Conservation (phyloP, 495 filamentous ascomycete genomes). For the Immersiella caudata region DNA sequence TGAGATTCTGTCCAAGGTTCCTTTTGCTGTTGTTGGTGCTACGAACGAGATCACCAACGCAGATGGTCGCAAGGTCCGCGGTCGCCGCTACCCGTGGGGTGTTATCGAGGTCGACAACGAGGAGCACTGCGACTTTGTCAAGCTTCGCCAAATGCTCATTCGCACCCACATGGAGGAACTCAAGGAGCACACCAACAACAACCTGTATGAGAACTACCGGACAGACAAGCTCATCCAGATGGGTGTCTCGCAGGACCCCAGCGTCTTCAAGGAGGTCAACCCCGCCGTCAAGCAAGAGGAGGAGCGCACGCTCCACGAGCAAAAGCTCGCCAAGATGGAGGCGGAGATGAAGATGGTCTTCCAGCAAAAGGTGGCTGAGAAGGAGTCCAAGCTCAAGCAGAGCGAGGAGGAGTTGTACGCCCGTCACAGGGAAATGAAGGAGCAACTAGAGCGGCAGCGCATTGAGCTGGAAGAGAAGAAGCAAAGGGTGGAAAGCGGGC, state of each 20-base stretch:
- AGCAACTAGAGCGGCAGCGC: slow-evolving; percentile 93
- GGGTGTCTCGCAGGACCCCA: slow-evolving; percentile 97
- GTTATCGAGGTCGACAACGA: slow-evolving; percentile 99
- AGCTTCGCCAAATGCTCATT: slow-evolving; percentile 99
- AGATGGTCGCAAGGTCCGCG: slow-evolving; percentile 94
- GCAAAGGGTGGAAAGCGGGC: slow-evolving; percentile 83
- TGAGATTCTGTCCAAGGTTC: slow-evolving; percentile 99
- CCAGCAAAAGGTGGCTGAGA: slow-evolving; percentile 99
- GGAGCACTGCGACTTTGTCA: slow-evolving; percentile 99
- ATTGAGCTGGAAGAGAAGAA: slow-evolving; percentile 98
- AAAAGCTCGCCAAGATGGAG: slow-evolving; percentile 99
- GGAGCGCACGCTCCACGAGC: slow-evolving; percentile 95
- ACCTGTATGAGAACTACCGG: slow-evolving; percentile 98
- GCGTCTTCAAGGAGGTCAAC: slow-evolving; percentile 99
- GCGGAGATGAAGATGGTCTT: slow-evolving; percentile 99
- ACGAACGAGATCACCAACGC: slow-evolving; percentile 87
- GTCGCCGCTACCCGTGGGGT: slow-evolving; percentile 97
- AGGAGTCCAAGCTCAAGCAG: slow-evolving; percentile 98
- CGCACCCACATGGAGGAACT: slow-evolving; percentile 99
- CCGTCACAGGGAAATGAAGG: slow-evolving; percentile 98
- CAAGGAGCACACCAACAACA: slow-evolving; percentile 99
- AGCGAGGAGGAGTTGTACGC: slow-evolving; percentile 99
- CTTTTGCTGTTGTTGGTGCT: slow-evolving; percentile 96
- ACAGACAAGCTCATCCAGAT: slow-evolving; percentile 97
- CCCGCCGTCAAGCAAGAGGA: slow-evolving; percentile 99